A percentile compares a stretch with the other conserved stretches of the same genome.
Conservation (phyloP, 805 yeast species). For the Lachancea nothofagi region DNA sequence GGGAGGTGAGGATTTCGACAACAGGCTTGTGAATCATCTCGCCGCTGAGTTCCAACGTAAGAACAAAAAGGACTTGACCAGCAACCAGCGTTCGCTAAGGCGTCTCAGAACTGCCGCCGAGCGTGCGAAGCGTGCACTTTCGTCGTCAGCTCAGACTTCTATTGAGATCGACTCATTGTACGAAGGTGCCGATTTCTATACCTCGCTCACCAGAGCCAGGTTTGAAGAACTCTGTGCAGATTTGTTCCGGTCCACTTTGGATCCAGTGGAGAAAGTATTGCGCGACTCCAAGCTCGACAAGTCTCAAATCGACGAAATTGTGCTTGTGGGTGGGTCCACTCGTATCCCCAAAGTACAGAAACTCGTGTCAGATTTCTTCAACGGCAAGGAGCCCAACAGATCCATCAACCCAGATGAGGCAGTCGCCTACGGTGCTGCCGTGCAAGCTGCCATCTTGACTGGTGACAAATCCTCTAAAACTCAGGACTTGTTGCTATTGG, state of each 20-base stretch:
- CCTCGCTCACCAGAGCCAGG: constrained; percentile 94
- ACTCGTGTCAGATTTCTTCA: constrained; percentile 91
- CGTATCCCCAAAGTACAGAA: constrained; percentile 97
- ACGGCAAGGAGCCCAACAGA: constrained; percentile 95
- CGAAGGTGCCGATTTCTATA: constrained; percentile 96
- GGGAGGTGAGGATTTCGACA: constrained; percentile 98
- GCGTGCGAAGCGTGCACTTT: constrained; percentile 96
- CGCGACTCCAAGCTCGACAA: constrained; percentile 87
- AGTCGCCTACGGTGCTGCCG: constrained; percentile 99
- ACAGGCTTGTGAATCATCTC: constrained; percentile 87
- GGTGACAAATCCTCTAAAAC: constrained; percentile 97
- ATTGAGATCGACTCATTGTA: constrained; percentile 90
- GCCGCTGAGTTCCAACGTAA: constrained; percentile 92
- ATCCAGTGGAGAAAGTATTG: constrained; percentile 93
- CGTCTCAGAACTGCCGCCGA: constrained; percentile 97
- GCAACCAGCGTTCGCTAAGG: constrained; percentile 92
- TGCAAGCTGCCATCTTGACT: constrained; percentile 93
- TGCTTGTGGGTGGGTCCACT: constrained; percentile 95
- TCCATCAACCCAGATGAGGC: constrained; percentile 98
- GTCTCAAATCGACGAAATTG: constrained; percentile 86
- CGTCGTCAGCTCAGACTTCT: constrained; percentile 92
- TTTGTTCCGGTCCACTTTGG: constrained; percentile 86
- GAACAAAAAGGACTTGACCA: constrained; percentile 84
- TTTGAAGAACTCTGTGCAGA: constrained; percentile 95
- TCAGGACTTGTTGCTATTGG: constrained; percentile 88